Conservation (phyloP, 345 rosid genomes). For the Melaleuca quinquenervia region DNA sequence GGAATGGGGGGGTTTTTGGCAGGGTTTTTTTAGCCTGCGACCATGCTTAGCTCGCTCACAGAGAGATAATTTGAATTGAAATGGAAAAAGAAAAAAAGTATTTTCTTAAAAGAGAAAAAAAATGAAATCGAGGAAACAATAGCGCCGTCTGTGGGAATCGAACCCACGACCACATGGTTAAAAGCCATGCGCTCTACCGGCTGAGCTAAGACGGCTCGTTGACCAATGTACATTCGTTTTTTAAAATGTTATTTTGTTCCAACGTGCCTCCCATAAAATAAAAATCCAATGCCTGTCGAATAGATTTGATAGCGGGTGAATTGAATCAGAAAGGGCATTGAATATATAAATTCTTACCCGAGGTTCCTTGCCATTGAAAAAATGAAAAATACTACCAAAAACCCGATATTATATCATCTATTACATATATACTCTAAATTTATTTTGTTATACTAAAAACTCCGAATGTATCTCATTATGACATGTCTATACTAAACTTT, state of each 20-base stretch:
- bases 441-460: too few relatives aligned
- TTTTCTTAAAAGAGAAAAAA: background rate
- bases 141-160: conserved; percentile 72
- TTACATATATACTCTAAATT: too few relatives aligned
- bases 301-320: background rate
- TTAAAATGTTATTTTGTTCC: fast-evolving
- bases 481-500: too few relatives aligned
- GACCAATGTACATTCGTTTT: fast-evolving
- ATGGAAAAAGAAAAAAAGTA: background rate
- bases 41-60: background rate
- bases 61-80: background rate
- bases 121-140: fast-evolving
- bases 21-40: background rate
- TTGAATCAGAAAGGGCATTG: too few relatives aligned
- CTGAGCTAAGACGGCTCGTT: conserved; percentile 60
- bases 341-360: too few relatives aligned
- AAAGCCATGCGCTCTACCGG: conserved; percentile 81
- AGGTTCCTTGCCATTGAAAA: too few relatives aligned
- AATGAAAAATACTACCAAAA: too few relatives aligned
- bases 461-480: too few relatives aligned
- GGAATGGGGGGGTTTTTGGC: background rate
- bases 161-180: conserved; percentile 78
- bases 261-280: too few relatives aligned
- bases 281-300: background rate
- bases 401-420: too few relatives aligned